phyloP scores from a whole-genome alignment of 2,329 filamentous ascomycete genomes.

The Seiridium unicorne region DNA sequence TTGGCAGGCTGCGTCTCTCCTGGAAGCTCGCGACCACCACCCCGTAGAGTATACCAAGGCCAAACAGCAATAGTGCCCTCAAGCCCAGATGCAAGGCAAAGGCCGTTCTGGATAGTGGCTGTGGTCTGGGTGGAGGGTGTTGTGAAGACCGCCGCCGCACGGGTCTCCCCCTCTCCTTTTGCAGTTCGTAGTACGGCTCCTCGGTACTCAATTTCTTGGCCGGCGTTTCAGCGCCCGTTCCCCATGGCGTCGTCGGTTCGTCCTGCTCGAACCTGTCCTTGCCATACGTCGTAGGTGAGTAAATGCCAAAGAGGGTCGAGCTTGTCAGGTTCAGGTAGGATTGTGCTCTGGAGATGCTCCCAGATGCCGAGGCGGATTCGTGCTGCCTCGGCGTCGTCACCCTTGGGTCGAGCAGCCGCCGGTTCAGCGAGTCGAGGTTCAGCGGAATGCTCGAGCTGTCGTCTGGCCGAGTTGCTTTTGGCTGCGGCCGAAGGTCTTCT shows the following conservation, averaged over 20 bases:
- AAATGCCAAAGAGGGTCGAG: conserved; percentile 90
- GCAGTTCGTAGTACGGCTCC: conserved; percentile 21
- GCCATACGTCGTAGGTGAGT: conserved; percentile 64
- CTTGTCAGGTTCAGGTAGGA: conserved; percentile 85
- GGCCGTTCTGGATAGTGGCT: conserved; percentile 24
- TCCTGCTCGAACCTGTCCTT: conserved; percentile 45
- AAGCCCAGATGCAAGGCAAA: conserved; percentile 49
- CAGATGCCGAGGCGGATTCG: conserved; percentile 28
- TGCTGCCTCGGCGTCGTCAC: conserved; percentile 14
- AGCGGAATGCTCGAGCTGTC: conserved; percentile 51
- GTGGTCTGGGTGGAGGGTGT: conserved; percentile 22
- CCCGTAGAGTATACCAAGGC: conserved; percentile 80
- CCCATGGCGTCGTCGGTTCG: conserved; percentile 71
- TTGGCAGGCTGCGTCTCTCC: conserved; percentile 61
- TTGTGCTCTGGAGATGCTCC: conserved; percentile 63
- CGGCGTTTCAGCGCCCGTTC: conserved; percentile 73
- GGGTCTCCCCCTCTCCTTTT: conserved; percentile 26
- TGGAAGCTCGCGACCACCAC: conserved; percentile 78
- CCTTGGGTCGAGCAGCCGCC: conserved; percentile 24
- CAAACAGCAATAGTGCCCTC: conserved; percentile 67
- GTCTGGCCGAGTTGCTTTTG: conserved; percentile 30
- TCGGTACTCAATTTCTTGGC: conserved; percentile 37
- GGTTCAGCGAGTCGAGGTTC: conserved; percentile 34
- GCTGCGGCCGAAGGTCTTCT: conserved; percentile 28
- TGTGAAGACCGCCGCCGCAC: conserved; percentile 35